Evolutionary conservation across 495 filamentous ascomycete genomes (phyloP).

Genomic region (Penicillium mononematosum): DNA sequence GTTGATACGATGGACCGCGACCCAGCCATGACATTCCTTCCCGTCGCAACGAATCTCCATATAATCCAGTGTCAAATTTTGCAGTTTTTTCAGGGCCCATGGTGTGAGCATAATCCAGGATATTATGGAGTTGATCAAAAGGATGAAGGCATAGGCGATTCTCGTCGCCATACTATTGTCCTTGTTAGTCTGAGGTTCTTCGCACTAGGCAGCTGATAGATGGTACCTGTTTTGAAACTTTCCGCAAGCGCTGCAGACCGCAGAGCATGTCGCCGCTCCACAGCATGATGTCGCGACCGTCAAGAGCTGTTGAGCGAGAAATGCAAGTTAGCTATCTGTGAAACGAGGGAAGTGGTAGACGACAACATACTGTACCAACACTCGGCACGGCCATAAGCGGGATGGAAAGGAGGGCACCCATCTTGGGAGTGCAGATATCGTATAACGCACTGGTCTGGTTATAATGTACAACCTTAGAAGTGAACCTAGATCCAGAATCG

Average conservation of each 20-base stretch:
- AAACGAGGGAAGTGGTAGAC: constrained; percentile 20
- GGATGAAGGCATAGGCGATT: constrained; percentile 95
- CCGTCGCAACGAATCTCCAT: constrained; percentile 89
- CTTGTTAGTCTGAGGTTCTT: constrained; percentile 15
- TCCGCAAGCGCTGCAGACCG: constrained; percentile 89
- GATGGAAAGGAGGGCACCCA: constrained; percentile 90
- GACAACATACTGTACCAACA: constrained; percentile 70
- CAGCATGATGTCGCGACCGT: constrained; percentile 84
- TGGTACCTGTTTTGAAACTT: constrained; percentile 90
- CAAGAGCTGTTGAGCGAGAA: constrained; percentile 55
- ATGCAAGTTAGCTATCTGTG: constrained; percentile 9
- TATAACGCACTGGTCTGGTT: neutral
- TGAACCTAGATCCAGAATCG: neutral
- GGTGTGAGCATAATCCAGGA: constrained; percentile 99
- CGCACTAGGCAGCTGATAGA: constrained; percentile 2
- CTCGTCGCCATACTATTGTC: constrained; percentile 83
- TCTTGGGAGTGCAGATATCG: constrained; percentile 10
- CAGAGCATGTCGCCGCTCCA: constrained; percentile 91
- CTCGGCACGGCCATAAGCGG: constrained; percentile 87
- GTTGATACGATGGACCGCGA: constrained; percentile 95
- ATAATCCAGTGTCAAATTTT: constrained; percentile 88
- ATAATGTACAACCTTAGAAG: neutral
- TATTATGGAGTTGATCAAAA: constrained; percentile 91
- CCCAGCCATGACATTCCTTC: constrained; percentile 90
- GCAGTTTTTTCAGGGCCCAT: constrained; percentile 94